phyloP scores from a whole-genome alignment of 108 stramenopile genomes.

The Skeletonema grethae region DNA sequence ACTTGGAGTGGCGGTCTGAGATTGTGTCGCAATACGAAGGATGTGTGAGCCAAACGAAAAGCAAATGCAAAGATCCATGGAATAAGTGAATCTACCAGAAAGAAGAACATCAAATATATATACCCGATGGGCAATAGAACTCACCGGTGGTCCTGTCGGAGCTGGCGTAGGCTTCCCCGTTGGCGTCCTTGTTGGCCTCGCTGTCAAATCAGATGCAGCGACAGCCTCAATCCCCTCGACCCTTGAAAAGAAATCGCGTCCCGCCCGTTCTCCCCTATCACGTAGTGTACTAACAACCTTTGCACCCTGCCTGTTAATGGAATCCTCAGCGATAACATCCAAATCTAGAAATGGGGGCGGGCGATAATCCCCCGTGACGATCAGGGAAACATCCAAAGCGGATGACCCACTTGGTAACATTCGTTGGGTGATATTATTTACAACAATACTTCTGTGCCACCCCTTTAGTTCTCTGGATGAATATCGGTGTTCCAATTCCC shows the following conservation, averaged over 20 bases:
- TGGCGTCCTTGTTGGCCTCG: constrained; percentile 25
- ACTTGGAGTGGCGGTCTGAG: constrained; percentile 13
- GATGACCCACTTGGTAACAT: constrained; percentile 24
- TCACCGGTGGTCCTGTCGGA: constrained; percentile 19
- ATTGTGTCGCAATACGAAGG: background rate
- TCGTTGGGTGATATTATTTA: constrained; percentile 9
- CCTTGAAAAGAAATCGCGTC: constrained; percentile 15
- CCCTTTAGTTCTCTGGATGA: background rate
- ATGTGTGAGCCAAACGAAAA: background rate
- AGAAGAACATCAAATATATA: background rate
- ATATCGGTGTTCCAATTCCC: background rate
- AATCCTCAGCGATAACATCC: constrained; percentile 33
- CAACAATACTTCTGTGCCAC: background rate
- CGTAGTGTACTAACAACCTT: constrained; percentile 16
- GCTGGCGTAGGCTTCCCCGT: constrained; percentile 19
- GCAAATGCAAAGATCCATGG: background rate
- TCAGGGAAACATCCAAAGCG: constrained; percentile 27
- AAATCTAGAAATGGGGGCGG: constrained; percentile 28
- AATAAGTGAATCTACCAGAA: background rate
- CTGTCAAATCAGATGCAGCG: constrained; percentile 1
- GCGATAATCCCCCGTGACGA: constrained; percentile 36
- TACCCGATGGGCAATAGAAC: background rate
- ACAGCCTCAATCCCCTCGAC: constrained; percentile 25
- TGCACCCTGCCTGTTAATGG: constrained; percentile 19
- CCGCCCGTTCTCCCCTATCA: constrained; percentile 16